Conservation (phyloP, 768 basidiomycete species). For the Naganishia antarctica region DNA sequence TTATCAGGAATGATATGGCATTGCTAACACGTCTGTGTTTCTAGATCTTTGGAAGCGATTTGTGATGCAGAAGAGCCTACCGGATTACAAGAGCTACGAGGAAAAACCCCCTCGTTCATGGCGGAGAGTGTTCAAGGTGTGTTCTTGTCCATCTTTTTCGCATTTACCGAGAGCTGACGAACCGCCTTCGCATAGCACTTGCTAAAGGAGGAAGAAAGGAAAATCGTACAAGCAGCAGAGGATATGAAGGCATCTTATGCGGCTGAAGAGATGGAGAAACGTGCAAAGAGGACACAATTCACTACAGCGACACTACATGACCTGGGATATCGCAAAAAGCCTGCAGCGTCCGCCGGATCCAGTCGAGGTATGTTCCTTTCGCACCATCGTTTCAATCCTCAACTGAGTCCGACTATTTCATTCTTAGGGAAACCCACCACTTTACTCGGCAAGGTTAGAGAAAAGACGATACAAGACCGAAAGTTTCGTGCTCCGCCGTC, state of each 20-base stretch:
- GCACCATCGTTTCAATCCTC: neutral
- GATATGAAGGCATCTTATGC: slow-evolving; percentile 24
- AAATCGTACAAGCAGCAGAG: slow-evolving; percentile 20
- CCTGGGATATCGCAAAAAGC: slow-evolving; percentile 8
- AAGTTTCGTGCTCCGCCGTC: slow-evolving; percentile 19
- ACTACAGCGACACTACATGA: slow-evolving; percentile 3
- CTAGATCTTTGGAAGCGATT: slow-evolving; percentile 26
- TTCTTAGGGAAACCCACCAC: neutral
- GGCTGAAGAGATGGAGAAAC: slow-evolving; percentile 19
- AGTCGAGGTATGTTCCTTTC: neutral
- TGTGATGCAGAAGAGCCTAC: slow-evolving; percentile 17
- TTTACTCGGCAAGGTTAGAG: slow-evolving; percentile 17
- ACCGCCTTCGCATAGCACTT: neutral
- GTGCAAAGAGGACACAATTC: neutral
- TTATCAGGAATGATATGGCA: neutral
- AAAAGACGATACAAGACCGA: slow-evolving; percentile 20
- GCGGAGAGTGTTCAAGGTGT: slow-evolving; percentile 23
- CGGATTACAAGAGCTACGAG: slow-evolving; percentile 15
- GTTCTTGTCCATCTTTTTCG: neutral
- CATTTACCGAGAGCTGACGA: neutral
- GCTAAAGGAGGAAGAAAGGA: slow-evolving; percentile 11
- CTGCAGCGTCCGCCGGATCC: neutral
- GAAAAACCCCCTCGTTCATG: slow-evolving; percentile 8
- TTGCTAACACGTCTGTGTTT: neutral
- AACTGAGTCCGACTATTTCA: no score